Conservation (phyloP, 2,329 filamentous ascomycete species). For the Chaetomiaceae sp. region DNA sequence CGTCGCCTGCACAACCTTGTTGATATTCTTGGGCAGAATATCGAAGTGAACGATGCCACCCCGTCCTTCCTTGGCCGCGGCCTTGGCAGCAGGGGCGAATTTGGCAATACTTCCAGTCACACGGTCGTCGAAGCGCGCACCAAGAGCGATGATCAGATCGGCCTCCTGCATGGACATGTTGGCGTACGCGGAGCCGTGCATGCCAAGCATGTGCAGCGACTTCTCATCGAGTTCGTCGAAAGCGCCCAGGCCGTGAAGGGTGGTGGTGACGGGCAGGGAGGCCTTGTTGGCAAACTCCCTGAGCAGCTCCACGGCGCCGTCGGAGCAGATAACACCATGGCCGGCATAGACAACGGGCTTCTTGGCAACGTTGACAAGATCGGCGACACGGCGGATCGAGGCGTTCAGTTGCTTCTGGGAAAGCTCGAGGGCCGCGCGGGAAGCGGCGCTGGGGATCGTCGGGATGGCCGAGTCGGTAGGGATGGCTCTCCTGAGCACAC, state of each 20-base stretch:
- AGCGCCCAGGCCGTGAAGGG: conserved; percentile 84
- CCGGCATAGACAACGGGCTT: conserved; percentile 95
- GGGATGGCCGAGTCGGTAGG: conserved; percentile 69
- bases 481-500: conserved; percentile 75
- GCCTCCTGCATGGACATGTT: conserved; percentile 98
- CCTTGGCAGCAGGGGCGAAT: conserved; percentile 83
- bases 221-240: conserved; percentile 93
- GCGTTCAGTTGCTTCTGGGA: conserved; percentile 64
- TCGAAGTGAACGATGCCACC: conserved; percentile 97
- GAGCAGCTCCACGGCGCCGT: conserved; percentile 72
- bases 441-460: conserved; percentile 77
- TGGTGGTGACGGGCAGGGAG: conserved; percentile 90
- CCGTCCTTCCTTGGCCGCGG: conserved; percentile 74
- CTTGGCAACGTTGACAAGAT: conserved; percentile 81
- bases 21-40: conserved; percentile 99
- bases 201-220: conserved; percentile 95
- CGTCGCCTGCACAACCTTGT: conserved; percentile 96
- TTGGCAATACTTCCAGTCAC: conserved; percentile 76
- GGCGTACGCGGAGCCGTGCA: conserved; percentile 95
- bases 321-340: conserved; percentile 74
- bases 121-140: conserved; percentile 92
- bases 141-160: conserved; percentile 90
- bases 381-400: conserved; percentile 70
- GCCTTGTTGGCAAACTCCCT: conserved; percentile 86
- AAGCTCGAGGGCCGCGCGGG: conserved; percentile 68